Evolutionary conservation across 768 basidiomycete species (phyloP), one percentile per base, ranked within the genome.

Genomic region (Dioszegia crocea): DNA sequence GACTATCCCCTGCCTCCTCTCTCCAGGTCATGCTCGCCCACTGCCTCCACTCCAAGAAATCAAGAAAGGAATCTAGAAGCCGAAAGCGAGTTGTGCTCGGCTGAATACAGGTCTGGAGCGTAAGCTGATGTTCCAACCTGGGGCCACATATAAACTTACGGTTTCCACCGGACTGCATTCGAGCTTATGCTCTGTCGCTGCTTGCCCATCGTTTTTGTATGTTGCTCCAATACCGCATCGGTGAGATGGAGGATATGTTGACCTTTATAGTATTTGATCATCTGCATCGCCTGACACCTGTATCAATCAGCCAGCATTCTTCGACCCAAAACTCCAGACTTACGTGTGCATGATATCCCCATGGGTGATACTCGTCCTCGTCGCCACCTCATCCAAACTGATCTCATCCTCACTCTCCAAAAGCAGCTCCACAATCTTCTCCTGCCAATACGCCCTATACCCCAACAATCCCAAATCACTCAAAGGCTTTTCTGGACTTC

Each of bases 301-400:
- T 29, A 26, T 9, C 24, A 14, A 41, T 57, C 38, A 47, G 57
- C 36, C 54, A 8, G n/a, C n/a, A 33, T 33, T 33, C 33, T 14
- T 33, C 6, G 33, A 14, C 6, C 33, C 33, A 33, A 6, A 33
- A 33, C n/a, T n/a, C n/a, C n/a, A n/a, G n/a, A 85, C 91, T 77
- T 76, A 97, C 94, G 96, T 98, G 79, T 96, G 94, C 88, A 94
- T 91, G 58, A 99, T 86, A 76, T 99, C 96, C 29, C 87, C 86
- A 67, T 94, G 92, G 3, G 91, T 92, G 76, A 99, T 93, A 16
- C 89, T 83, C 2, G 94, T 98, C 79, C 85, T 88, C 78, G 93
- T 88, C 9, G 96, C 93, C 66, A 99, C 93, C 70, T 98, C 96
- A 69, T 99, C 96, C 66, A 99, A 88, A 75, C 88, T 90, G 55